A percentile compares a stretch with the other conserved stretches of the same genome.
Conservation (phyloP, 1,139 yeast species). For the Yamadazyma epiphylla region DNA sequence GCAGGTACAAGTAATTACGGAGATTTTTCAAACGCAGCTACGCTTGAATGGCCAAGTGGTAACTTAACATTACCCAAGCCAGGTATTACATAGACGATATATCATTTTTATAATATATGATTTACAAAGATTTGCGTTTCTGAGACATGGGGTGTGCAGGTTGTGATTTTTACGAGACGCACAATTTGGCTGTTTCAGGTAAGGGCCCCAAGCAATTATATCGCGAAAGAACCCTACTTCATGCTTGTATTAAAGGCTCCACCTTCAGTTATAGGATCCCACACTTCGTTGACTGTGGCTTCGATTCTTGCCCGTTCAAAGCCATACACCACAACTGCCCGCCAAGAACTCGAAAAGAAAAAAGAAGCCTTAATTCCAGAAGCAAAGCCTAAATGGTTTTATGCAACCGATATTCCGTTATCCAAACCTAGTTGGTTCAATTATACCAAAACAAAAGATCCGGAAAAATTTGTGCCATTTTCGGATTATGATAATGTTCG, state of each 20-base stretch:
- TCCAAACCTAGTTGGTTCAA: constrained; percentile 60
- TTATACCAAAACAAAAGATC: constrained; percentile 43
- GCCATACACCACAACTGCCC: constrained; percentile 12
- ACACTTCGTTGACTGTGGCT: constrained; percentile 5
- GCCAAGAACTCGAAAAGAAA: constrained; percentile 5
- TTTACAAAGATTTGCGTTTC: no score
- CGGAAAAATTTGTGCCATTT: constrained; percentile 69
- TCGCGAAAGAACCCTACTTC: no score
- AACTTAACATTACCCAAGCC: constrained; percentile 40
- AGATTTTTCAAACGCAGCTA: constrained; percentile 60
- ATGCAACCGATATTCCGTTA: constrained; percentile 75
- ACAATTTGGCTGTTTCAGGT: no score
- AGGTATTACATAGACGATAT: constrained; percentile 34
- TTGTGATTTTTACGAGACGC: no score
- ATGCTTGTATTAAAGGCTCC: neutral
- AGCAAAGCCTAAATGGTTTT: constrained; percentile 56
- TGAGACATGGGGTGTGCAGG: no score
- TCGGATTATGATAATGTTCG: constrained; percentile 57
- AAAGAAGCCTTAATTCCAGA: constrained; percentile 11
- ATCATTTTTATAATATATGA: no score
- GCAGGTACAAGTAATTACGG: constrained; percentile 33
- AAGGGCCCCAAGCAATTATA: no score
- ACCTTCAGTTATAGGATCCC: constrained; percentile 1
- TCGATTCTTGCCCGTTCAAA: constrained; percentile 5
- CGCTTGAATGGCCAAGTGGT: constrained; percentile 56